These are phyloP conservation scores for Hypoxylon trugodes DNA, from an alignment of 495 filamentous ascomycete species.

Conservation along the genomic window DNA sequence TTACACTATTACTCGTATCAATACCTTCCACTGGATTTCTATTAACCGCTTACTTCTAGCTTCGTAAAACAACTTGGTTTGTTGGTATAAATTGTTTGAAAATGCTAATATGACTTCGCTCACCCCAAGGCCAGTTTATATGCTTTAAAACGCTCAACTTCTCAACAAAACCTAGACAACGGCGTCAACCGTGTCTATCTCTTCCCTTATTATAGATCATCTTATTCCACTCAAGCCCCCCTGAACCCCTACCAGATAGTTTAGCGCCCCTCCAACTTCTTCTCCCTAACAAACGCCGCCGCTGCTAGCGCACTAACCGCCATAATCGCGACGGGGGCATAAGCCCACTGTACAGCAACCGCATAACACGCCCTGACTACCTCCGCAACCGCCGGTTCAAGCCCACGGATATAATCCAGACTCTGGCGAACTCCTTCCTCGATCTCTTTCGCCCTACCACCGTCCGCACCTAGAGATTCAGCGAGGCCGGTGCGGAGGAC, in stretches of 20 bases:
- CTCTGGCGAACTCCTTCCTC: conserved; percentile 76
- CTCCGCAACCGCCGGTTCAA: conserved; percentile 67
- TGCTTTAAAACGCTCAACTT: too few relatives aligned
- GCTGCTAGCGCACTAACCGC: conserved; percentile 37
- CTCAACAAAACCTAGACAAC: too few relatives aligned
- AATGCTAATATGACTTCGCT: too few relatives aligned
- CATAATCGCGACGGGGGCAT: conserved; percentile 43
- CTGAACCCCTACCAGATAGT: neutral
- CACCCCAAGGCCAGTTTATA: too few relatives aligned
- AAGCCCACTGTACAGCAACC: conserved; percentile 46
- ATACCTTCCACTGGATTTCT: too few relatives aligned
- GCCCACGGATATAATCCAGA: conserved; percentile 71
- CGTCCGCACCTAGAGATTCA: conserved; percentile 53
- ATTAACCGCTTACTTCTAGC: too few relatives aligned
- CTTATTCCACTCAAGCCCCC: neutral
- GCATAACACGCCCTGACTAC: conserved; percentile 76
- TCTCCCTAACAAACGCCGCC: conserved; percentile 53
- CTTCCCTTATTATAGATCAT: too few relatives aligned
- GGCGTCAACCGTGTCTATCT: too few relatives aligned
- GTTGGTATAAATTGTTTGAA: too few relatives aligned
- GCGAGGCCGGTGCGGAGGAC: conserved; percentile 67
- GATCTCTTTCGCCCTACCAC: conserved; percentile 71
- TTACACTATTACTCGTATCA: too few relatives aligned
- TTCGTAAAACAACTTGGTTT: too few relatives aligned
- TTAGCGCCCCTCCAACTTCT: conserved; percentile 47